phyloP scores from a whole-genome alignment of 352 stramenopile genomes.

The Globisporangium sylvaticum region DNA sequence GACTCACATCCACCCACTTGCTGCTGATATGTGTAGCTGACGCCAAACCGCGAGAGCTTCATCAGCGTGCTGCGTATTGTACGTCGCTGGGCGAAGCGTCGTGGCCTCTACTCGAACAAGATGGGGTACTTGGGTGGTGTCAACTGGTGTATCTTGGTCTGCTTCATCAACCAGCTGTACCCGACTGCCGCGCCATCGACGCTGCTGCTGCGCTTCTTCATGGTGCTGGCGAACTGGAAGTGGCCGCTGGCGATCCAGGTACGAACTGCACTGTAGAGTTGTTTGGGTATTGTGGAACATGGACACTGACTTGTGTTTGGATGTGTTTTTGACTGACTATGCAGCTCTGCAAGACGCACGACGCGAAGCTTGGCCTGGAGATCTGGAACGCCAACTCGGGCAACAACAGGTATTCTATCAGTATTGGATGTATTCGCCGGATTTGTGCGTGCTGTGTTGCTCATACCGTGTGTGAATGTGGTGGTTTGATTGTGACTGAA shows the following conservation, averaged over 20 bases:
- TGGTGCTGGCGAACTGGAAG: conserved; percentile 89
- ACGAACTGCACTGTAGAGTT: conserved; percentile 6
- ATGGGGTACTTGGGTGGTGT: conserved; percentile 98
- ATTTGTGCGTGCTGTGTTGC: too few relatives aligned
- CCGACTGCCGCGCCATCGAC: conserved; percentile 82
- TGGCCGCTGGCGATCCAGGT: conserved; percentile 89
- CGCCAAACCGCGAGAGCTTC: conserved; percentile 83
- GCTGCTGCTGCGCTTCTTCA: conserved; percentile 86
- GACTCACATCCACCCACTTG: background rate
- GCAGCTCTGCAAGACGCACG: conserved; percentile 81
- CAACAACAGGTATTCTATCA: conserved; percentile 83
- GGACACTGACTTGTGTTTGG: conserved; percentile 12
- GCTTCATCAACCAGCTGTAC: conserved; percentile 93
- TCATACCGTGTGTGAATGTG: too few relatives aligned
- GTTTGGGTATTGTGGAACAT: background rate
- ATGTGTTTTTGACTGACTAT: background rate
- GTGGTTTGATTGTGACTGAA: conserved; percentile 3
- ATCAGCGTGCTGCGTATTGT: conserved; percentile 87
- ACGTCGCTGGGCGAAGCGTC: conserved; percentile 83
- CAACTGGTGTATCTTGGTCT: conserved; percentile 98
- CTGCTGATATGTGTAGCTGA: conserved; percentile 32
- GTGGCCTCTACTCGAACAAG: conserved; percentile 99
- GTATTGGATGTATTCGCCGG: too few relatives aligned
- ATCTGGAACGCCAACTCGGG: conserved; percentile 88
- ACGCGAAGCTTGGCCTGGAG: conserved; percentile 82